Evolutionary conservation across 1,139 yeast species (phyloP), one percentile per base, ranked within the genome.

Genomic region (Lodderomyces beijingensis): DNA sequence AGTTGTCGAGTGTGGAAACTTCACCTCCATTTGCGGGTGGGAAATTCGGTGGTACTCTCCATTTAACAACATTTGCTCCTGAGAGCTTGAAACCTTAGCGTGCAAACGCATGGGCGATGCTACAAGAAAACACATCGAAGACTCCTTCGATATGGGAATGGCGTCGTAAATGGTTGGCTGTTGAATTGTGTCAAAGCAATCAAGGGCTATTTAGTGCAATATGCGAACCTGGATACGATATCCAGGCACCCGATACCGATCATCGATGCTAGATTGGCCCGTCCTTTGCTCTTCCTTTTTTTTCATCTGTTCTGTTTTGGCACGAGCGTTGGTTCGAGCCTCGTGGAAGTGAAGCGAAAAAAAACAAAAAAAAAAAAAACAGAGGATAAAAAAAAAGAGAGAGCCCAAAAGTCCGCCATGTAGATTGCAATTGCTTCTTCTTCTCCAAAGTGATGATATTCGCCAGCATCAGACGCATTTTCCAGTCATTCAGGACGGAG

Each of bases 11-110:
- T 16, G 12, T 31, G 28, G 31, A 23, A 16, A 25, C 34, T 39
- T 42, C 8, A 36, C 27, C 28, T 22, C 31, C 50, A 47, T 29
- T 29, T 16, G 70, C 78, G 81, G 82, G 85, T 79, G 86, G 86
- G 86, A 79, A 79, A 79, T 79, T 79, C 86, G 86, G 86, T 79
- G 86, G 74, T 71, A 56, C 77, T 54, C 84, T 50, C 79, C 78
- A 67, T 70, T 76, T 74, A 41, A 24, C 21, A 19, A 33, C 12
- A 17, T 30, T 33, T 70, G 66, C 83, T 77, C 84, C 53, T 75
- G 84, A 77, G 84, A 76, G 83, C 65, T 50, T 23, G 26, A 22
- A 18, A 33, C 42, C 78, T 49, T 46, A 57, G 80, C 84, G 82
- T 70, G 81, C 53, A 70, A 73, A 70, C 83, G 83, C 76, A 37